These are phyloP conservation scores for Potentilla sterilis DNA, from an alignment of 306 rosid genomes.

Conservation along the genomic window DNA sequence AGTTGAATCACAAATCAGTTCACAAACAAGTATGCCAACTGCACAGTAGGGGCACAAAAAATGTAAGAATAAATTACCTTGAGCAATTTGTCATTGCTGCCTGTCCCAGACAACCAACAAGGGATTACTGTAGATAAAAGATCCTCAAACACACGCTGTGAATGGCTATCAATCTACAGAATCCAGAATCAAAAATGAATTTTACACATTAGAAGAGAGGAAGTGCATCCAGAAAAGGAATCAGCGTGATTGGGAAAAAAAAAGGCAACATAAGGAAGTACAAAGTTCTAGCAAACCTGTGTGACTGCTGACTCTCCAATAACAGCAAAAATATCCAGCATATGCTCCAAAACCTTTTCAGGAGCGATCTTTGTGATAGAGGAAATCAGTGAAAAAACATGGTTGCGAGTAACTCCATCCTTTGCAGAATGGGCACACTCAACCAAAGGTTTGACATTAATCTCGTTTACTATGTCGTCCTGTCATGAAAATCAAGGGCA, in stretches of 20 bases:
- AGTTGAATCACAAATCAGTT: slow-evolving; percentile 24
- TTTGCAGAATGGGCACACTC: slow-evolving; percentile 54
- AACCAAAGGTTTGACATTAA: slow-evolving; percentile 53
- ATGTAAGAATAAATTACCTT: slow-evolving; percentile 48
- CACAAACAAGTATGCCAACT: slow-evolving; percentile 15
- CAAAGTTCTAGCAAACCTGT: slow-evolving; percentile 53
- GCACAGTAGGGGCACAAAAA: slow-evolving; percentile 15
- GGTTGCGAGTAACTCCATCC: slow-evolving; percentile 66
- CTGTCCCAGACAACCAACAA: slow-evolving; percentile 77
- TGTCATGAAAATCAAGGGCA: slow-evolving; percentile 34
- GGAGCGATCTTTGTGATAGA: slow-evolving; percentile 61
- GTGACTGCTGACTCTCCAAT: slow-evolving; percentile 70
- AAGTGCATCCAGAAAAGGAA: not conserved
- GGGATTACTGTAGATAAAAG: slow-evolving; percentile 81
- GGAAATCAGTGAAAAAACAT: slow-evolving; percentile 64
- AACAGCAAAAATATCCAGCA: slow-evolving; percentile 61
- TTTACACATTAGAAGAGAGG: not conserved
- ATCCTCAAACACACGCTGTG: slow-evolving; percentile 76
- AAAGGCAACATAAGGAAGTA: not conserved
- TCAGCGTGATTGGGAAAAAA: not conserved
- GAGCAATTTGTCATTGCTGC: slow-evolving; percentile 57
- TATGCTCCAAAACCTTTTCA: slow-evolving; percentile 53
- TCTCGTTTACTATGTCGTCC: slow-evolving; percentile 42
- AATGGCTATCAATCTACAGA: slow-evolving; percentile 70
- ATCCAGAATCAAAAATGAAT: not conserved